Evolutionary conservation across 2,329 filamentous ascomycete genomes (phyloP).

Genomic region (Talaromyces sp.): DNA sequence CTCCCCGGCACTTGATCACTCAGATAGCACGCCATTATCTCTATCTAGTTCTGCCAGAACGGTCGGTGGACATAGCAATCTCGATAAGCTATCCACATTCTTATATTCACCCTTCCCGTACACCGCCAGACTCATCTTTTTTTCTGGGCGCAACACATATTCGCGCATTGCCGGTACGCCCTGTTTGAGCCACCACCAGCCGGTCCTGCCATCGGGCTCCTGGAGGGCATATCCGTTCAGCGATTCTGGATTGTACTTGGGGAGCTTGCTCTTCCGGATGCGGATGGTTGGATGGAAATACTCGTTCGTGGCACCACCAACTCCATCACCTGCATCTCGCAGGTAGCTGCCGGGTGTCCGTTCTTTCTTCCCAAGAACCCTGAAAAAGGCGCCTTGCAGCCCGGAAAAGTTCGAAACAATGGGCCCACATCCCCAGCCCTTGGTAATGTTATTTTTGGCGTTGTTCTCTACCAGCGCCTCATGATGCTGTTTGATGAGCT

Average conservation of each 20-base stretch:
- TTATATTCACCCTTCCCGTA: not conserved
- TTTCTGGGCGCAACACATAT: not conserved
- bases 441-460: not conserved
- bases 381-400: not conserved
- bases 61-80: no score
- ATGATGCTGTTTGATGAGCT: not conserved
- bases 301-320: not conserved
- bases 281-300: constrained; percentile 4
- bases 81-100: not conserved
- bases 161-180: not conserved
- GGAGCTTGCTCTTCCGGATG: not conserved
- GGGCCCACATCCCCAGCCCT: not conserved
- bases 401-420: constrained; percentile 2
- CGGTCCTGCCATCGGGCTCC: not conserved
- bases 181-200: not conserved
- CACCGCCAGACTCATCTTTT: not conserved
- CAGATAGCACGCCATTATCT: not conserved
- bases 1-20: not conserved
- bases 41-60: no score
- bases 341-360: not conserved
- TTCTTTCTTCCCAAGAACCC: not conserved
- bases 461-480: not conserved
- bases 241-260: not conserved
- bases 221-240: not conserved
- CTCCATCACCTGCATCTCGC: not conserved